phyloP scores from a whole-genome alignment of 78 protist genomes.

The Dictyostelium intermedium region DNA sequence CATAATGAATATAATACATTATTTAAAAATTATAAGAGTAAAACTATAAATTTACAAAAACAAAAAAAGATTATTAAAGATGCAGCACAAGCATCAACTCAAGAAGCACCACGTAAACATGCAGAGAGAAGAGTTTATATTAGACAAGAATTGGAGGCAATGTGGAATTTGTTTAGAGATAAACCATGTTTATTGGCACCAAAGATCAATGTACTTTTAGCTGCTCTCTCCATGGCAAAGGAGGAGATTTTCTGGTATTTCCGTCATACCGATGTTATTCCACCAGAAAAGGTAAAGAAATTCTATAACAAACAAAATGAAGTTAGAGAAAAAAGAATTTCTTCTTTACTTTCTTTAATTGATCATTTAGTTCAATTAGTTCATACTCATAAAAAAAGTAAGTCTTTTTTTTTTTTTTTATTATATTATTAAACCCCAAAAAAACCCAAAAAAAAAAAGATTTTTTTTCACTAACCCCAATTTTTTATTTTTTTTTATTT shows the following conservation, averaged over 20 bases:
- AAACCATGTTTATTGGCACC: constrained; percentile 85
- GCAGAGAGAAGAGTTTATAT: constrained; percentile 64
- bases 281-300: constrained; percentile 78
- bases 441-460: too few relatives aligned
- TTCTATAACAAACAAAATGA: constrained; percentile 73
- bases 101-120: constrained; percentile 75
- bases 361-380: constrained; percentile 55
- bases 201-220: constrained; percentile 75
- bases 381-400: constrained; percentile 23
- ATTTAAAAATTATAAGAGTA: constrained; percentile 73
- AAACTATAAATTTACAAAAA: constrained; percentile 72
- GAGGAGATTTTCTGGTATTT: constrained; percentile 81
- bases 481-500: neutral
- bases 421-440: too few relatives aligned
- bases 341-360: constrained; percentile 27
- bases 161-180: constrained; percentile 76
- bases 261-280: constrained; percentile 68
- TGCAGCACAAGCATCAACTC: constrained; percentile 51
- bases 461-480: neutral
- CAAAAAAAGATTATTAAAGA: constrained; percentile 66
- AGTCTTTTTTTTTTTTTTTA: neutral
- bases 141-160: constrained; percentile 80
- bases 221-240: constrained; percentile 80
- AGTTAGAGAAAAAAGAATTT: constrained; percentile 45
- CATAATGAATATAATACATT: constrained; percentile 45